phyloP scores from a whole-genome alignment of 352 stramenopile genomes.

The Globisporangium viniferum region DNA sequence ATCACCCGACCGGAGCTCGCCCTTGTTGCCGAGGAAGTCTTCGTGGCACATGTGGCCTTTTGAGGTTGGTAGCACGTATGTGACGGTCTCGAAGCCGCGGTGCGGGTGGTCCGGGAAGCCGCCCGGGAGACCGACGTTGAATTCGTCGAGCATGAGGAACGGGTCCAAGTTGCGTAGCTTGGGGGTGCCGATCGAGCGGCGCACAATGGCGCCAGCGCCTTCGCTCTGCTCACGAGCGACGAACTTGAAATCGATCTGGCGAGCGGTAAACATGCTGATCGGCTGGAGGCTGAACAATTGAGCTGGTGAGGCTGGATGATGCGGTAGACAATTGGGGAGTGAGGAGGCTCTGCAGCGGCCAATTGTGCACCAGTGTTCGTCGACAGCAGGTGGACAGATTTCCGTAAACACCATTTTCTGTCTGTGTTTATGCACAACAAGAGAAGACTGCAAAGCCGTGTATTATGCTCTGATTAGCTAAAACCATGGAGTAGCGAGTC shows the following conservation, averaged over 20 bases:
- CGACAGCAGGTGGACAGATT: too few relatives aligned
- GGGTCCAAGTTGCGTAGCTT: conserved; percentile 48
- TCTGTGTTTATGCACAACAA: too few relatives aligned
- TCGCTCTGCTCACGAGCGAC: conserved; percentile 49
- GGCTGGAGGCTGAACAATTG: too few relatives aligned
- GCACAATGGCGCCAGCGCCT: conserved; percentile 47
- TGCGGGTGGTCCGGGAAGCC: conserved; percentile 91
- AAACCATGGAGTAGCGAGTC: too few relatives aligned
- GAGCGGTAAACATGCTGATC: conserved; percentile 16
- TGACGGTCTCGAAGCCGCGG: conserved; percentile 90
- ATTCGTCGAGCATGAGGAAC: conserved; percentile 63
- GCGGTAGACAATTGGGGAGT: too few relatives aligned
- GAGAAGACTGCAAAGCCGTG: too few relatives aligned
- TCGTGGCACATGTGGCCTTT: conserved; percentile 84
- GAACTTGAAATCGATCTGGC: conserved; percentile 52
- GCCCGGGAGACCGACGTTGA: conserved; percentile 37
- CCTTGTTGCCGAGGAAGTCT: conserved; percentile 72
- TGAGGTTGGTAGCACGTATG: conserved; percentile 78
- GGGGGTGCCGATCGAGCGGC: conserved; percentile 46
- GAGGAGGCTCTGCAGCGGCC: too few relatives aligned
- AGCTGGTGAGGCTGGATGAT: too few relatives aligned
- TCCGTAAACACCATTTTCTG: too few relatives aligned
- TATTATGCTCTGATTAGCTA: too few relatives aligned
- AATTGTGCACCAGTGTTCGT: too few relatives aligned
- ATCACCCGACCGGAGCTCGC: conserved; percentile 37